phyloP scores from a whole-genome alignment of 805 yeast genomes.

The Debaryomyces castellii region DNA sequence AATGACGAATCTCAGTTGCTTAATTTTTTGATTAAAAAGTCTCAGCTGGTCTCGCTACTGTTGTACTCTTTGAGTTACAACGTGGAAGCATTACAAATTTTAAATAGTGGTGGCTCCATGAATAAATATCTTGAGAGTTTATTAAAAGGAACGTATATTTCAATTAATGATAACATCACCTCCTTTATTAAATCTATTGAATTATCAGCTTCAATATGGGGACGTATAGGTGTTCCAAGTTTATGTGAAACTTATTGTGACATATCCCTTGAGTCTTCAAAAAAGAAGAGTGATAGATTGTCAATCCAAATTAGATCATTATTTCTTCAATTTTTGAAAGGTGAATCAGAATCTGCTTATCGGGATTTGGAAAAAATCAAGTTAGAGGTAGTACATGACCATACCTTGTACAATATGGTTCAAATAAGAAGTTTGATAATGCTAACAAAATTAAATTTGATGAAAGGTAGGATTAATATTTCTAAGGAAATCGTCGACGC shows the following conservation, averaged over 20 bases:
- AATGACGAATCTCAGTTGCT: constrained; percentile 63
- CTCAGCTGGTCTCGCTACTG: constrained; percentile 48
- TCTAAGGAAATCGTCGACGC: constrained; percentile 35
- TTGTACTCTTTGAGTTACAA: constrained; percentile 63
- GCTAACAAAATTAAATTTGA: constrained; percentile 33
- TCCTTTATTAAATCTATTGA: constrained; percentile 48
- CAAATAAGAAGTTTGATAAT: constrained; percentile 41
- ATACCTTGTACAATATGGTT: constrained; percentile 41
- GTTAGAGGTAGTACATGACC: constrained; percentile 22
- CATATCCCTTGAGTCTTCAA: constrained; percentile 43
- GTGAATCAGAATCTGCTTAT: constrained; percentile 42
- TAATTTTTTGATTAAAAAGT: constrained; percentile 56
- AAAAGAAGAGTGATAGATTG: constrained; percentile 39
- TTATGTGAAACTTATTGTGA: constrained; percentile 49
- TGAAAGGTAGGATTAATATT: constrained; percentile 34
- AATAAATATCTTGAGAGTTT: constrained; percentile 52
- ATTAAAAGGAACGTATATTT: constrained; percentile 53
- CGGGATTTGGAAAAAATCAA: constrained; percentile 31
- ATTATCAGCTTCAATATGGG: constrained; percentile 48
- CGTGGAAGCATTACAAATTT: constrained; percentile 57
- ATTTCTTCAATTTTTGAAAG: constrained; percentile 32
- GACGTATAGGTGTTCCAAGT: constrained; percentile 47
- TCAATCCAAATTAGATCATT: constrained; percentile 41
- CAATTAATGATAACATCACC: constrained; percentile 47
- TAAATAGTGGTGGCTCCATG: constrained; percentile 52